Base-by-base conservation (phyloP, 2,329 filamentous ascomycete genomes). In the Neonectria coccinea region DNA sequence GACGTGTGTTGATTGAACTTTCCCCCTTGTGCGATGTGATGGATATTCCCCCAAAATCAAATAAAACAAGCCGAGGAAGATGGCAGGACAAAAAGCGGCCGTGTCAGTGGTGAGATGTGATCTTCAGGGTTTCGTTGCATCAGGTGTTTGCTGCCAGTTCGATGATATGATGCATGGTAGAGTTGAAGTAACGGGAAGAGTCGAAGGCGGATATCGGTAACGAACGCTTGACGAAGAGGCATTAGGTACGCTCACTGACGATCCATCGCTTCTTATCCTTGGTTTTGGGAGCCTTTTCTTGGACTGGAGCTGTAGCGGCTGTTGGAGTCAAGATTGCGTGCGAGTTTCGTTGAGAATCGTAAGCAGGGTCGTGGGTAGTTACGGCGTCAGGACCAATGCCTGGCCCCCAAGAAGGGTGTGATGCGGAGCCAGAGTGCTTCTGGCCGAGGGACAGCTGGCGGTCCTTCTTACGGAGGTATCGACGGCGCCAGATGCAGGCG, bases 391-490 rank as follows among this genome's bases (percentile, higher is more conserved):
- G 70, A 5, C 71, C 73, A 44, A 74, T 69, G 29, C 71, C 70
- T 8, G 79, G 78, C 7, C 77, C 78, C 78, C 78, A 80, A 1
- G 78, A 78, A 5, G 77, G 78, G 29, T 70, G 71, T 14, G 69
- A 64, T 56, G 78, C 74, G 16, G 81, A 81, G 27, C 76, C 79
- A 31, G 78, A 78, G 62, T 79, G 79, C 74, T 80, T 81, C 64
- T 79, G 78, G 56, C 71, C 72, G 39, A 78, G 70, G 14, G 73
- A 70, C 12, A 68, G 57, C 72, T 85, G 82, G 44, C 84, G 84
- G 73, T 92, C 90, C 79, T 85, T 89, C 79, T 89, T 91, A 68
- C 88, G 88, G 68, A 93, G 83, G 78, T 94, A 91, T 69, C 91
- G 89, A 62, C 89, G 88, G 69, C 92, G 91, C 80, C 92, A 88